Evolutionary conservation across 2,329 filamentous ascomycete genomes (phyloP).

Genomic region (Penicillium polonicum): DNA sequence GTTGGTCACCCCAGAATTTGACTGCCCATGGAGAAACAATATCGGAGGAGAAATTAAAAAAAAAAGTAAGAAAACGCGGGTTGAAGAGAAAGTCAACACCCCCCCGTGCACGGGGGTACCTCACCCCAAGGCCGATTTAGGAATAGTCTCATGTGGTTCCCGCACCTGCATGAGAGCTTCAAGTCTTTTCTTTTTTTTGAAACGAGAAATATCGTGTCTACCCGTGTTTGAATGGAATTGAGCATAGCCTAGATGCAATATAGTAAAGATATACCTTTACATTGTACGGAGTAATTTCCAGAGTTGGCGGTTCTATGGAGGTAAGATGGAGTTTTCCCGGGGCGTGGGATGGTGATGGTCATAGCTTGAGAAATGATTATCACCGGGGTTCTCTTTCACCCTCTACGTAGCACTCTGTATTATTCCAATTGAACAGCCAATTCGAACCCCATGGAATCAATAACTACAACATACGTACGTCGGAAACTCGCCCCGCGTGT

Average conservation of each 20-base stretch:
- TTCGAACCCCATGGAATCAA: constrained; percentile 17
- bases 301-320: background rate
- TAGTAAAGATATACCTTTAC: background rate
- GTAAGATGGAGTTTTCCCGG: background rate
- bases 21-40: constrained; percentile 16
- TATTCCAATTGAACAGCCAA: background rate
- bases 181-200: constrained; percentile 14
- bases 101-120: background rate
- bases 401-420: background rate
- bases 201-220: constrained; percentile 6
- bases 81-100: background rate
- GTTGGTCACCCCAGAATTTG: constrained; percentile 21
- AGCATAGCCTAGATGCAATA: background rate
- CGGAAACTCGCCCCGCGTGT: constrained; percentile 1
- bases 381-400: background rate
- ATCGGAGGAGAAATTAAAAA: background rate
- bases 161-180: constrained; percentile 20
- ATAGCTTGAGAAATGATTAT: background rate
- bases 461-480: background rate
- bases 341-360: background rate
- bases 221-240: background rate
- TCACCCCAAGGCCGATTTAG: constrained; percentile 8
- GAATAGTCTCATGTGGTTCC: constrained; percentile 12
- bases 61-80: background rate
- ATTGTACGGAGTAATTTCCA: background rate